A percentile compares a stretch with the other conserved stretches of the same genome.
Evolutionary conservation across 2,329 filamentous ascomycete genomes (phyloP).

Genomic region (Fusarium lateritium): DNA sequence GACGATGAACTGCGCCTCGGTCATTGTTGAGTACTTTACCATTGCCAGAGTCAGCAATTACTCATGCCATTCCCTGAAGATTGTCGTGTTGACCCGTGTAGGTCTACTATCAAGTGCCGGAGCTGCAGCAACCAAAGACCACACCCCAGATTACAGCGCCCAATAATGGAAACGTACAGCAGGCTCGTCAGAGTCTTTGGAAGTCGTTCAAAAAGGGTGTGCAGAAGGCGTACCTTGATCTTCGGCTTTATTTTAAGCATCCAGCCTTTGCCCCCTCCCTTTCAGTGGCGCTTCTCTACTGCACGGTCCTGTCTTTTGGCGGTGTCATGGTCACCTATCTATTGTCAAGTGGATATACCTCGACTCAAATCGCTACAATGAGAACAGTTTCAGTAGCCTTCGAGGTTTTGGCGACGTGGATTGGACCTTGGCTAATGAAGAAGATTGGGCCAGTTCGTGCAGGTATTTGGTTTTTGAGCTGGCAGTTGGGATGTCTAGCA

Average conservation of each 20-base stretch:
- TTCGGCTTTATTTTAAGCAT: conserved; percentile 65
- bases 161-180: neutral
- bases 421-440: conserved; percentile 69
- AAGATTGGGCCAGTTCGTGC: conserved; percentile 72
- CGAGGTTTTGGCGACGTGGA: conserved; percentile 74
- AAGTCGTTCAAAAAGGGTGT: conserved; percentile 10
- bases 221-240: conserved; percentile 33
- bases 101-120: conserved; percentile 49
- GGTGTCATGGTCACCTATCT: conserved; percentile 78
- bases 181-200: neutral
- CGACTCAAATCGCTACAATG: conserved; percentile 66
- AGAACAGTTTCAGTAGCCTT: conserved; percentile 67
- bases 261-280: conserved; percentile 73
- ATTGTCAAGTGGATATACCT: conserved; percentile 66
- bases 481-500: conserved; percentile 73
- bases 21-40: conserved; percentile 66
- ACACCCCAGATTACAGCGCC: conserved; percentile 11
- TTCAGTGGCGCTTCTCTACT: conserved; percentile 70
- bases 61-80: too few relatives aligned
- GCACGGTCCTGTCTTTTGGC: conserved; percentile 71
- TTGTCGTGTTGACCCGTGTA: conserved; percentile 11
- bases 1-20: conserved; percentile 64
- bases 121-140: conserved; percentile 47
- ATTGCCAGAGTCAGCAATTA: conserved; percentile 54
- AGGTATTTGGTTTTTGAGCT: conserved; percentile 79